Conservation (phyloP, 2,329 filamentous ascomycete species). For the Periconia digitata region DNA sequence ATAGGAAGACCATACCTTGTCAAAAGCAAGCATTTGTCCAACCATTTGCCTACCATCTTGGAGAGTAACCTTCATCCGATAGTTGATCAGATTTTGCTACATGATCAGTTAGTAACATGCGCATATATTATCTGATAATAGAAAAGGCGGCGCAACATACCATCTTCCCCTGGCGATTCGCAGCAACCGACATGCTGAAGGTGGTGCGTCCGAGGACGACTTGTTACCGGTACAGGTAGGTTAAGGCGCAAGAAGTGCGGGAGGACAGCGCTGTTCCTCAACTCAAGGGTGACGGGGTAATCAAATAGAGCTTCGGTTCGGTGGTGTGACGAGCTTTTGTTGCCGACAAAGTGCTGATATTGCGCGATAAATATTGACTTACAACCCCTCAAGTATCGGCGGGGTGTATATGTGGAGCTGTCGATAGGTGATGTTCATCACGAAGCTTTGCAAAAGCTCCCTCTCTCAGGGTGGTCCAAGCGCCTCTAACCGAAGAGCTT, state of each 20-base stretch:
- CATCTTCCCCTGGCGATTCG: conserved; percentile 99
- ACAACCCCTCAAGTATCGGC: conserved; percentile 20
- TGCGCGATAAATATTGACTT: too few species aligned
- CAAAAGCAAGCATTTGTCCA: conserved; percentile 96
- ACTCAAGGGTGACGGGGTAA: too few species aligned
- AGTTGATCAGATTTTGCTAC: conserved; percentile 84
- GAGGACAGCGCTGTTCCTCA: too few species aligned
- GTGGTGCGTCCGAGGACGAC: conserved; percentile 48
- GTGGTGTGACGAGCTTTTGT: too few species aligned
- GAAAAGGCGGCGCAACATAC: conserved; percentile 62
- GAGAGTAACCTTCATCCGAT: conserved; percentile 96
- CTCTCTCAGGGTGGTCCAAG: conserved; percentile 17
- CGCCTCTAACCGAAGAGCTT: conserved; percentile 12
- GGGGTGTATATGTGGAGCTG: conserved; percentile 28
- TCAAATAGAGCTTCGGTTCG: too few species aligned
- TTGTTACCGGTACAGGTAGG: conserved; percentile 17
- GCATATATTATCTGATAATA: conserved; percentile 47
- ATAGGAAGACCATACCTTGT: conserved; percentile 67
- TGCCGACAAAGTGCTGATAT: too few species aligned
- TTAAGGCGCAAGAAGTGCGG: conserved; percentile 3
- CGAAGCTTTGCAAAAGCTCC: conserved; percentile 19
- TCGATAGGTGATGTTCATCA: conserved; percentile 13
- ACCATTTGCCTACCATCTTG: conserved; percentile 96
- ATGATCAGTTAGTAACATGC: conserved; percentile 48
- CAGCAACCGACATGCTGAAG: conserved; percentile 46